phyloP scores from a whole-genome alignment of 2,329 filamentous ascomycete genomes.

The Pseudogymnoascus verrucosus region DNA sequence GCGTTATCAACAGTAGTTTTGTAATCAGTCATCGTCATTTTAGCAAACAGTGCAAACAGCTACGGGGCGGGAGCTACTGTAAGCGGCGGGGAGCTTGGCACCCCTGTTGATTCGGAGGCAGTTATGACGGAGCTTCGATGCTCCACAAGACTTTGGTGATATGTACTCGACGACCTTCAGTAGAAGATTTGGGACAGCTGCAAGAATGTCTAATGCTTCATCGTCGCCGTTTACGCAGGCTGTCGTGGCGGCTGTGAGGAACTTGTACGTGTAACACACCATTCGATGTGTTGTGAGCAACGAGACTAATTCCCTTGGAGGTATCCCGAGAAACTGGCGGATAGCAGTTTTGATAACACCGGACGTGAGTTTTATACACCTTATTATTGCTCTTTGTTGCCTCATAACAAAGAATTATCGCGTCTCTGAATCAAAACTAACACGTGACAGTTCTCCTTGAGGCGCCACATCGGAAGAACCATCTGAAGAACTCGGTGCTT shows the following conservation, averaged over 20 bases:
- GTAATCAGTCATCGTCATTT: conserved; percentile 33
- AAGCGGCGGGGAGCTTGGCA: conserved; percentile 8
- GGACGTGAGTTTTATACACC: conserved; percentile 42
- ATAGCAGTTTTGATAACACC: conserved; percentile 94
- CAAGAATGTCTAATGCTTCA: conserved; percentile 19
- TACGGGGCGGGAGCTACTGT: not conserved
- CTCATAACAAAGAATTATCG: conserved; percentile 1
- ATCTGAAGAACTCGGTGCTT: conserved; percentile 59
- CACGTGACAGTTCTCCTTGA: conserved; percentile 53
- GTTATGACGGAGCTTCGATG: conserved; percentile 3
- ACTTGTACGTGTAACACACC: conserved; percentile 49
- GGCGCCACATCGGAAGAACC: conserved; percentile 52
- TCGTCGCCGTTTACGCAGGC: conserved; percentile 46
- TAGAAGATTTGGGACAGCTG: conserved; percentile 10
- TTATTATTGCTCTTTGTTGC: not conserved
- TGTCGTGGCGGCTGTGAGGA: conserved; percentile 72
- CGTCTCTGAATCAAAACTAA: conserved; percentile 8
- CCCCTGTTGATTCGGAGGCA: not conserved
- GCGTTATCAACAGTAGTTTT: conserved; percentile 6
- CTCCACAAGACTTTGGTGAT: not conserved
- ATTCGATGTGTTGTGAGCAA: not conserved
- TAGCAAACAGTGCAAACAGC: conserved; percentile 29
- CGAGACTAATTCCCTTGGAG: conserved; percentile 36
- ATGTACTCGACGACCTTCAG: not conserved
- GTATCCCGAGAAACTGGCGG: conserved; percentile 83